Evolutionary conservation across 1,284 basidiomycete species (phyloP).

Genomic region (Ganoderma leucocontextum): DNA sequence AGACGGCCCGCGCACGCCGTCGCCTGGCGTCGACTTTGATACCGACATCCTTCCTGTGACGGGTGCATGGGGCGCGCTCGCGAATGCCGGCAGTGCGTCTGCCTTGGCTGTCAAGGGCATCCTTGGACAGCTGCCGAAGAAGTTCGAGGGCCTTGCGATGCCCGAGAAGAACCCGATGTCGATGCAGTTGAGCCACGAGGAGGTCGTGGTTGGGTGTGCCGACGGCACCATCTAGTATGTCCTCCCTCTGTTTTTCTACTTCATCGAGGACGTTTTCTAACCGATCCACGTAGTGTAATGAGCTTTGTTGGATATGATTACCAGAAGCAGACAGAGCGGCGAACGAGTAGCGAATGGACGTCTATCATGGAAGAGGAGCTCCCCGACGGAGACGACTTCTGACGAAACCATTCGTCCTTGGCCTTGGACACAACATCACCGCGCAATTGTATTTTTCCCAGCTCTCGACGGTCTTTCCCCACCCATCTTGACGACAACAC

Average conservation of each 20-base stretch:
- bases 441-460: background rate
- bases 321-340: constrained; percentile 37
- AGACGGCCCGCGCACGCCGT: constrained; percentile 33
- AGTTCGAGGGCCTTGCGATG: constrained; percentile 77
- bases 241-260: constrained; percentile 18
- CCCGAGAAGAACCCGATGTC: constrained; percentile 91
- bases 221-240: constrained; percentile 90
- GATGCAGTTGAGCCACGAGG: constrained; percentile 86
- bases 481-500: background rate
- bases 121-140: constrained; percentile 63
- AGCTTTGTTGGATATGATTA: constrained; percentile 79
- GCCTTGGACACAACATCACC: background rate
- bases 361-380: constrained; percentile 29
- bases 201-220: constrained; percentile 86
- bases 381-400: constrained; percentile 20
- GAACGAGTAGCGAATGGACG: constrained; percentile 18
- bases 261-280: background rate
- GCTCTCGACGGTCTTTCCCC: background rate
- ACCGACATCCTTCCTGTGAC: constrained; percentile 65
- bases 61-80: constrained; percentile 76
- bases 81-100: constrained; percentile 45
- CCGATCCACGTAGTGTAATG: constrained; percentile 62
- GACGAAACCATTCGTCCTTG: background rate
- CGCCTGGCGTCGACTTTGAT: constrained; percentile 62
- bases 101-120: constrained; percentile 60